A percentile compares a stretch with the other conserved stretches of the same genome.
Evolutionary conservation across 1,139 yeast species (phyloP).

Genomic region (Candida dubliniensis): DNA sequence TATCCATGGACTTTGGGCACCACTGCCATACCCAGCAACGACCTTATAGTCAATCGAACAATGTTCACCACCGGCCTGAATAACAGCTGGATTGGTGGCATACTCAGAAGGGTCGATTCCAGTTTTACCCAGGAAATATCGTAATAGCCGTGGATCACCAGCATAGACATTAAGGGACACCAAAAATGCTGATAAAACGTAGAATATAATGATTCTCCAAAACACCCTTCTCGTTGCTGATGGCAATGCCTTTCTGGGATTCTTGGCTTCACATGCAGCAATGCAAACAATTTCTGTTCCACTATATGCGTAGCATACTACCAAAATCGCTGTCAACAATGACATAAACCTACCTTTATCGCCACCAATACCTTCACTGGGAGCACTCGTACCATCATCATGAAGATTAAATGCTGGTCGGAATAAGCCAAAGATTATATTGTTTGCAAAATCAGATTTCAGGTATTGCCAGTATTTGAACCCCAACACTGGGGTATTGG

Average conservation of each 20-base stretch:
- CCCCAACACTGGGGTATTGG: slow-evolving; percentile 49
- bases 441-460: slow-evolving; percentile 49
- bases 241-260: slow-evolving; percentile 77
- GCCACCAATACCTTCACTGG: slow-evolving; percentile 58
- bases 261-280: slow-evolving; percentile 84
- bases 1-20: slow-evolving; percentile 76
- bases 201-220: slow-evolving; percentile 68
- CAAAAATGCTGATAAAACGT: slow-evolving; percentile 67
- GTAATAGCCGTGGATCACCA: slow-evolving; percentile 69
- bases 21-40: slow-evolving; percentile 55
- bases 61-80: slow-evolving; percentile 41
- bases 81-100: slow-evolving; percentile 32
- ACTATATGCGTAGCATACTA: slow-evolving; percentile 71
- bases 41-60: slow-evolving; percentile 33
- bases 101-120: slow-evolving; percentile 28
- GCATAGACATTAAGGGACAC: slow-evolving; percentile 72
- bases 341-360: slow-evolving; percentile 64
- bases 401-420: slow-evolving; percentile 64
- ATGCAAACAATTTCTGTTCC: slow-evolving; percentile 84
- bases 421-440: slow-evolving; percentile 67
- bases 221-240: slow-evolving; percentile 75
- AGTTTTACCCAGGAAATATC: slow-evolving; percentile 46
- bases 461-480: slow-evolving; percentile 63
- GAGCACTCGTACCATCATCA: slow-evolving; percentile 50
- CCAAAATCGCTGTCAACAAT: slow-evolving; percentile 59